Conservation (phyloP, 1,139 yeast species). For the Yamadazyma dendronema region DNA sequence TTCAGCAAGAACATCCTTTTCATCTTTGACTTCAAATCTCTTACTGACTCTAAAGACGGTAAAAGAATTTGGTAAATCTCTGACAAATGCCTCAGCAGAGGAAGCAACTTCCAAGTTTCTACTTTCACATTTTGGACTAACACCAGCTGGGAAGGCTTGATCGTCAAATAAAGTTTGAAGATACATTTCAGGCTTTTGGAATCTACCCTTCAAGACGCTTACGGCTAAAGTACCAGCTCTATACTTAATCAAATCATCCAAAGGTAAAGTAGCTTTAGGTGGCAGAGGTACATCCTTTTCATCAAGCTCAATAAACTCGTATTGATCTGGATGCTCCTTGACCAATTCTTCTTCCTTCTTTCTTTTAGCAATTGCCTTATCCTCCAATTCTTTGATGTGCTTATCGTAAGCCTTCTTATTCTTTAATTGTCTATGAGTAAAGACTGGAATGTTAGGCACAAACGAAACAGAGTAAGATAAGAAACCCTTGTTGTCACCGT, state of each 20-base stretch:
- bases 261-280: conserved; percentile 46
- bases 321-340: conserved; percentile 58
- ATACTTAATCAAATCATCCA: conserved; percentile 51
- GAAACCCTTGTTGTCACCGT: conserved; percentile 47
- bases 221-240: conserved; percentile 64
- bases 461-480: conserved; percentile 60
- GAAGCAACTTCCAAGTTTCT: conserved; percentile 38
- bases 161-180: conserved; percentile 68
- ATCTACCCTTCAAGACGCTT: conserved; percentile 48
- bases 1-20: conserved; percentile 51
- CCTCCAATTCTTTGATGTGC: conserved; percentile 28
- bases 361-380: conserved; percentile 34
- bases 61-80: conserved; percentile 66
- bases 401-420: conserved; percentile 34
- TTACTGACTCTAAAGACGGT: conserved; percentile 55
- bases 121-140: conserved; percentile 45
- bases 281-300: conserved; percentile 46
- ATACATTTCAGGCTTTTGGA: conserved; percentile 46
- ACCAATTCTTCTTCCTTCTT: conserved; percentile 46
- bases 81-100: conserved; percentile 58
- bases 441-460: conserved; percentile 62
- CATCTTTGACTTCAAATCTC: conserved; percentile 44
- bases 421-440: conserved; percentile 53
- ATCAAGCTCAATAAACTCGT: conserved; percentile 61
- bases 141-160: conserved; percentile 56